Percentiles rank a stretch among this genome's conserved stretches.
Conservation (phyloP, 805 yeast species). For the Torulaspora maleeae region DNA sequence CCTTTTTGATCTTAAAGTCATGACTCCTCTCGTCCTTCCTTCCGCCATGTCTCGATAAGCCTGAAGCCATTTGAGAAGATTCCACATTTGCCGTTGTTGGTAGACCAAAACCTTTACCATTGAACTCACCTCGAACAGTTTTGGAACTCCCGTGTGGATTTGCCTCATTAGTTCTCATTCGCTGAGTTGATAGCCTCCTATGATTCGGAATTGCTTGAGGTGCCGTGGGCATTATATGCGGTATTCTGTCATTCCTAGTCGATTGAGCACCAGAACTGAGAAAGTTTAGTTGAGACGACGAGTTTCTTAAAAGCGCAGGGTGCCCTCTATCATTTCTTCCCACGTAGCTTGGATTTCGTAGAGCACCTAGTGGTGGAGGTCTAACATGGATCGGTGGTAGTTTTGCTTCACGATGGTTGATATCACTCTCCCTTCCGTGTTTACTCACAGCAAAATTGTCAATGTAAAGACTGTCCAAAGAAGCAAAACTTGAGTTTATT, state of each 20-base stretch:
- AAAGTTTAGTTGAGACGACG: constrained; percentile 11
- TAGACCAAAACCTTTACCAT: neutral
- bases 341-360: constrained; percentile 3
- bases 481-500: constrained; percentile 70
- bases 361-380: constrained; percentile 16
- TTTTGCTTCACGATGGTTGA: constrained; percentile 3
- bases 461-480: constrained; percentile 64
- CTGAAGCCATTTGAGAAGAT: too few species aligned
- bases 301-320: constrained; percentile 6
- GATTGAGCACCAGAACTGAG: constrained; percentile 10
- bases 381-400: constrained; percentile 14
- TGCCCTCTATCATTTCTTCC: constrained; percentile 2
- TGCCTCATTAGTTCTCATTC: neutral
- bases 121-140: neutral
- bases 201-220: neutral
- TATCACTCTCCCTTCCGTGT: constrained; percentile 12
- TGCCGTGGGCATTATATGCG: constrained; percentile 1
- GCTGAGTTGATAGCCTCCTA: neutral
- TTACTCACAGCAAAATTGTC: constrained; percentile 43
- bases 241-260: constrained; percentile 15
- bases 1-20: constrained; percentile 13
- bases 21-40: neutral
- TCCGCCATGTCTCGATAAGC: neutral
- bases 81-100: neutral
- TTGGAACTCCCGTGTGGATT: neutral